These are phyloP conservation scores for Mercurialis annua DNA, from an alignment of 345 rosid genomes.

Conservation along the genomic window DNA sequence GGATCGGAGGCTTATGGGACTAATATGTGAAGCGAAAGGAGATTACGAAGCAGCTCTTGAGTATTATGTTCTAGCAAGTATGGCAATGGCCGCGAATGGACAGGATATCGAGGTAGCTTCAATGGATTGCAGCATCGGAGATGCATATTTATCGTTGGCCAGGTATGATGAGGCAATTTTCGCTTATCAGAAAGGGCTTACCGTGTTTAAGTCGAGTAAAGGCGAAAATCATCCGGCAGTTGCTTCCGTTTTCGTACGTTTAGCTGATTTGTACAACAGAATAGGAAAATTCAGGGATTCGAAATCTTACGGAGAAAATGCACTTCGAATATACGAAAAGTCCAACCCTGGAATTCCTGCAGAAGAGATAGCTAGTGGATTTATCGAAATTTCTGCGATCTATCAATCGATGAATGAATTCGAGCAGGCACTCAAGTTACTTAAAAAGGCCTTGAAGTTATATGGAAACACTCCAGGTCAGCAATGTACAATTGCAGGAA, in stretches of 20 bases:
- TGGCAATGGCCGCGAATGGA: conserved; percentile 74
- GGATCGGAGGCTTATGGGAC: conserved; percentile 84
- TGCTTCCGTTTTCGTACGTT: conserved; percentile 78
- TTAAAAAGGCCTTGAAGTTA: conserved; percentile 63
- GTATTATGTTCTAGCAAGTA: conserved; percentile 80
- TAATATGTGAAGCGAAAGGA: conserved; percentile 71
- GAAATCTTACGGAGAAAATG: conserved; percentile 76
- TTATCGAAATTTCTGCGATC: conserved; percentile 77
- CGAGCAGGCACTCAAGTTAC: conserved; percentile 57
- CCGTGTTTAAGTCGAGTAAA: conserved; percentile 64
- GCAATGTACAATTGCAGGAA: conserved; percentile 74
- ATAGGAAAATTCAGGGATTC: conserved; percentile 79
- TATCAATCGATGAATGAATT: conserved; percentile 79
- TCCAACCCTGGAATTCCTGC: conserved; percentile 50
- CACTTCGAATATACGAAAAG: conserved; percentile 60
- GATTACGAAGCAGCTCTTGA: conserved; percentile 82
- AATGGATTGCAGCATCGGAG: conserved; percentile 87
- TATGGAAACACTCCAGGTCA: conserved; percentile 61
- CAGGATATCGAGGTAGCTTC: conserved; percentile 68
- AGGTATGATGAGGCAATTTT: conserved; percentile 85
- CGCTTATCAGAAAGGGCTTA: conserved; percentile 81
- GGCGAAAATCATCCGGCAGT: conserved; percentile 82
- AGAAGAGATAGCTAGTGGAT: conserved; percentile 80
- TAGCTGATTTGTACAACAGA: conserved; percentile 82
- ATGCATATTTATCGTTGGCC: conserved; percentile 75